Conservation (phyloP, 1,284 basidiomycete species). For the Chondrostereum purpureum region DNA sequence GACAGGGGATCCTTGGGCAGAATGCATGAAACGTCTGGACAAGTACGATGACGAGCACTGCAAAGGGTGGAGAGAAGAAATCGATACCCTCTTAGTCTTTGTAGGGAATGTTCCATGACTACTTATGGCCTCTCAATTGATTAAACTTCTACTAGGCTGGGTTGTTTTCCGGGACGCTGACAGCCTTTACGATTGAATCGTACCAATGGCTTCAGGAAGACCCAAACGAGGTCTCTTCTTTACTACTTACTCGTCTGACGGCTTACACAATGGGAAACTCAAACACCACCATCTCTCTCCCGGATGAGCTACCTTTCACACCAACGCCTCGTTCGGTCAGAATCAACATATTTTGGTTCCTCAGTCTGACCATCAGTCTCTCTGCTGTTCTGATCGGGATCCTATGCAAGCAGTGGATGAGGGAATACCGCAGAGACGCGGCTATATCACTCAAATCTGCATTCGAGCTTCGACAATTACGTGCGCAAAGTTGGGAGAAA, state of each 20-base stretch:
- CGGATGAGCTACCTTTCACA: background rate
- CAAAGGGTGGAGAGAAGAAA: conserved; percentile 2
- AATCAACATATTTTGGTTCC: conserved; percentile 19
- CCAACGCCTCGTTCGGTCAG: conserved; percentile 7
- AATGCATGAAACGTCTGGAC: background rate
- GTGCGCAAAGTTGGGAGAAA: background rate
- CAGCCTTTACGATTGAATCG: conserved; percentile 17
- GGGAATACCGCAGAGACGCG: conserved; percentile 15
- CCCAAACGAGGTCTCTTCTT: conserved; percentile 7
- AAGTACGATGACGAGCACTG: conserved; percentile 1
- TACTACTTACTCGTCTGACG: conserved; percentile 10
- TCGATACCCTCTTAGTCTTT: conserved; percentile 1
- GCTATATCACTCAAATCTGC: conserved; percentile 1
- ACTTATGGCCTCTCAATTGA: background rate
- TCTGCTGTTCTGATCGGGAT: conserved; percentile 18
- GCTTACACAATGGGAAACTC: conserved; percentile 2
- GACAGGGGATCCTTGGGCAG: background rate
- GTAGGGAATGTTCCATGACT: background rate
- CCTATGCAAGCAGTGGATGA: conserved; percentile 19
- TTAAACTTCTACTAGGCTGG: background rate
- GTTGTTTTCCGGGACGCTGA: conserved; percentile 9
- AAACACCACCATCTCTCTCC: background rate
- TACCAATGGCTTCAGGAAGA: conserved; percentile 17
- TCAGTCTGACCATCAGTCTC: conserved; percentile 16
- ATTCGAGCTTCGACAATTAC: background rate